Conservation (phyloP, 805 yeast species). For the Candida maesae region DNA sequence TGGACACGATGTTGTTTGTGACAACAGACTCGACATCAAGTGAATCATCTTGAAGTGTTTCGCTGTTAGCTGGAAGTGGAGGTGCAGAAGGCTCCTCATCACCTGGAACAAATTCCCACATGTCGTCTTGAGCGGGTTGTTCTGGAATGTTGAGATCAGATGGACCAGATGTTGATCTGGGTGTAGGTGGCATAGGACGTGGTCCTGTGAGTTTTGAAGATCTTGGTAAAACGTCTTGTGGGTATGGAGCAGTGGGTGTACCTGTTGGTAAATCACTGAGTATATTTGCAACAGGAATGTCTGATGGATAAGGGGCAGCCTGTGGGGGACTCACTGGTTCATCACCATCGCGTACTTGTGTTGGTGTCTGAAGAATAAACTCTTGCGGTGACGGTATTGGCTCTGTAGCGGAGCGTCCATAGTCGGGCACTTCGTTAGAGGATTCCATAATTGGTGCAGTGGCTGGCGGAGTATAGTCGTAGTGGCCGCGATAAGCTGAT, state of each 20-base stretch:
- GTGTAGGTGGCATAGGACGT: conserved; percentile 26
- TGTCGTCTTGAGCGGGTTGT: conserved; percentile 1
- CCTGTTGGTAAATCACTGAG: conserved; percentile 7
- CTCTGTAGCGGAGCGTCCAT: neutral
- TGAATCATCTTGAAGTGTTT: too few relatives aligned
- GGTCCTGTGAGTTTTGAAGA: conserved; percentile 23
- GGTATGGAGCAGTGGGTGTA: conserved; percentile 19
- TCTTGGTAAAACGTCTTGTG: conserved; percentile 11
- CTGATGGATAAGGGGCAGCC: conserved; percentile 22
- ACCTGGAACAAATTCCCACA: conserved; percentile 5
- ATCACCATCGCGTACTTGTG: neutral
- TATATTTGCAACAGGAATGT: conserved; percentile 11
- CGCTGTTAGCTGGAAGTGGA: conserved; percentile 4
- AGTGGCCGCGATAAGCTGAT: conserved; percentile 20
- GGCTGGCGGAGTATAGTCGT: conserved; percentile 13
- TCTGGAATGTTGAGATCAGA: conserved; percentile 2
- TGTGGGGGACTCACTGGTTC: conserved; percentile 1
- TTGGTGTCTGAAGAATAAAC: neutral
- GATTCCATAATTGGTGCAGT: neutral
- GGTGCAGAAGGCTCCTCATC: conserved; percentile 14
- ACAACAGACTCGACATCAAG: neutral
- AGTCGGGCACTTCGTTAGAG: neutral
- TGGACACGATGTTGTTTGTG: neutral
- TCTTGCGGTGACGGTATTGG: conserved; percentile 5
- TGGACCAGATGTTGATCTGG: conserved; percentile 9